Evolutionary conservation across 1,284 basidiomycete species (phyloP).

Genomic region (Afroboletus lepidellus): DNA sequence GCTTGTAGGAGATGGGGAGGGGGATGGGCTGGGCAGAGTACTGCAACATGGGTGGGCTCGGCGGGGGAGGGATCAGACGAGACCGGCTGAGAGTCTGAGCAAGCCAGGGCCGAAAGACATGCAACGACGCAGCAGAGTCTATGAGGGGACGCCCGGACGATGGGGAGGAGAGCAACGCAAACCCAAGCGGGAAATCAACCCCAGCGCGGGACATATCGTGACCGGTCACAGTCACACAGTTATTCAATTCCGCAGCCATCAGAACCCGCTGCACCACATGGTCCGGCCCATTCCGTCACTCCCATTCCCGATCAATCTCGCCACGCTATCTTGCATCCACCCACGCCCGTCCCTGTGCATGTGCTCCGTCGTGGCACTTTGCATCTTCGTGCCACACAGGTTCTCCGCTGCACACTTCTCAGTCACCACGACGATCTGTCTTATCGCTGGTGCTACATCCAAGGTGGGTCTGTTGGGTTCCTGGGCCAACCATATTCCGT

Average conservation of each 20-base stretch:
- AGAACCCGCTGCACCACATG: slow-evolving; percentile 11
- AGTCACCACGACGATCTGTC: neutral
- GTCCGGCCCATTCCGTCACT: slow-evolving; percentile 6
- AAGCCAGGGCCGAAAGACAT: slow-evolving; percentile 48
- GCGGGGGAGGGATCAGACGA: slow-evolving; percentile 44
- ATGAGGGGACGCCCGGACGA: slow-evolving; percentile 1
- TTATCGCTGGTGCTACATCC: neutral
- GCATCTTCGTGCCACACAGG: neutral
- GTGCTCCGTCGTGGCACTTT: slow-evolving; percentile 3
- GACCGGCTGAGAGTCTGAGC: slow-evolving; percentile 57
- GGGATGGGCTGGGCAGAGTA: slow-evolving; percentile 57
- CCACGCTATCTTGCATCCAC: slow-evolving; percentile 5
- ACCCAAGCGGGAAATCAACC: slow-evolving; percentile 16
- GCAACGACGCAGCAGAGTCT: slow-evolving; percentile 35
- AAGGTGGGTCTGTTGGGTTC: neutral
- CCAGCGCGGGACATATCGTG: slow-evolving; percentile 6
- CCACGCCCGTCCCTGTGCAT: slow-evolving; percentile 10
- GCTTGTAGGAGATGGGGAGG: slow-evolving; percentile 41
- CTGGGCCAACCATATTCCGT: neutral
- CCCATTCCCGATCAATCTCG: slow-evolving; percentile 4
- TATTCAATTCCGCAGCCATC: slow-evolving; percentile 11
- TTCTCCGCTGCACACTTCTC: neutral
- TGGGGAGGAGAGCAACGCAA: slow-evolving; percentile 29
- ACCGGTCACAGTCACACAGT: slow-evolving; percentile 11
- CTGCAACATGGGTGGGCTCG: slow-evolving; percentile 59